Base-by-base conservation (phyloP, 768 basidiomycete genomes). In the Termitomyces sp. region DNA sequence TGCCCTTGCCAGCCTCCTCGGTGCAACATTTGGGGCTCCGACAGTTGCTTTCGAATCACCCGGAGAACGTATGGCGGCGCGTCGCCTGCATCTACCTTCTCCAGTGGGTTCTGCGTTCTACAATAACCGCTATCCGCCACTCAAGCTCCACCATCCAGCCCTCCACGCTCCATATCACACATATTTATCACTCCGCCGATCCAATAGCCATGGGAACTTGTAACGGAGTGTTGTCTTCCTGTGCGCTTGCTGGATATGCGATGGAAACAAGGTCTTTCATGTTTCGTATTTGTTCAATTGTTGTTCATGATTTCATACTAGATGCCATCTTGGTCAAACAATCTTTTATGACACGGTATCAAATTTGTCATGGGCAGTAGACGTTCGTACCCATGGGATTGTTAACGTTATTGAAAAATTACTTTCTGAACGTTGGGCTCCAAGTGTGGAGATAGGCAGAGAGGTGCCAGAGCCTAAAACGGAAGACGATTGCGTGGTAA, bases 111-210 rank as follows among this genome's bases (percentile, higher is more conserved):
- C 16, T 22, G 13, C 55, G 10, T 34, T 31, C 24, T 34, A 44
- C 32, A 22, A 42, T 42, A 3, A 18, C 29, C 44, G 37, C 46
- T 20, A 29, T 51, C 41, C 22, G n/a, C 37, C 27, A 13, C 26
- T 53, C 18, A 22, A 44, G 27, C 20, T 43, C 31, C 22, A 36
- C 5, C n/a, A 29, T 32, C 16, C 58, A 89, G 86, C 89, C 88
- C 34, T 87, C 85, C 7, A 80, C 80, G 10, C 84, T 87, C 16
- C 90, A 90, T 63, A 79, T 97, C 59, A 94, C 90, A 0, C 95
- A 98, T 69, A 77, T 98, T 29, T 97, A 90, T 71, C 92, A 97
- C 67, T 96, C 88, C 22, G 95, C 94, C 27, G 95, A 98, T 71
- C 95, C 95, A 5, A 90, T 98, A 51, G 84, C 95, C 20, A 92